Conservation (phyloP, 352 stramenopile genomes). For the Globisporangium paroecandrum region DNA sequence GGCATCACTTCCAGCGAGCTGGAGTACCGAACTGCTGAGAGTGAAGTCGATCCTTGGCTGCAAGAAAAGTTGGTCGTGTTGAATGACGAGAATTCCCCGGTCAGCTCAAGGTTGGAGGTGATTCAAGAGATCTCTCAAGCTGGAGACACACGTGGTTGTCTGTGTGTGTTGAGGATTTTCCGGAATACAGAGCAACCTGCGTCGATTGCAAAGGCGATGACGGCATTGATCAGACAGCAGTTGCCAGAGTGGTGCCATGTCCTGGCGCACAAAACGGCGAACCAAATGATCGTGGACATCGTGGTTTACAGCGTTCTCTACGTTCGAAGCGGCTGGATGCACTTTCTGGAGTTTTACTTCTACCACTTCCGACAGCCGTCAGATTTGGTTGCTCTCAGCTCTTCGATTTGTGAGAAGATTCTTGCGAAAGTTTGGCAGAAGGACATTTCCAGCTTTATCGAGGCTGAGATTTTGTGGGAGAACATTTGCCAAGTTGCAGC, state of each 20-base stretch:
- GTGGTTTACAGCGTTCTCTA: constrained; percentile 66
- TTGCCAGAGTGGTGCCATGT: constrained; percentile 44
- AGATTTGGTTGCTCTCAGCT: constrained; percentile 39
- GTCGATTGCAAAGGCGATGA: constrained; percentile 48
- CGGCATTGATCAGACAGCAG: constrained; percentile 37
- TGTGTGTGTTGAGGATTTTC: constrained; percentile 60
- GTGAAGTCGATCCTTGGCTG: constrained; percentile 18
- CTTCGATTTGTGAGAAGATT: constrained; percentile 40
- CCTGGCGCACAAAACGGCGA: constrained; percentile 47
- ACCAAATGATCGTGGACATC: constrained; percentile 64
- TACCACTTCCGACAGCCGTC: constrained; percentile 38
- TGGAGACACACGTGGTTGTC: constrained; percentile 39
- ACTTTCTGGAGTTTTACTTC: constrained; percentile 81
- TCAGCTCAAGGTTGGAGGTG: constrained; percentile 50
- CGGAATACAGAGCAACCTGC: constrained; percentile 38
- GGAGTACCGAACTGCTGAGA: not conserved
- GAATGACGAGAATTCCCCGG: constrained; percentile 40
- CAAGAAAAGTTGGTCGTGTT: constrained; percentile 58
- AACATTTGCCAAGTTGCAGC: constrained; percentile 76
- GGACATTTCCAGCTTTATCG: constrained; percentile 21
- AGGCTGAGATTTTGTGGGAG: constrained; percentile 57
- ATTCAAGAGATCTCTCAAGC: constrained; percentile 46
- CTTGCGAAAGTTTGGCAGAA: constrained; percentile 27
- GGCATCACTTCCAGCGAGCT: not conserved
- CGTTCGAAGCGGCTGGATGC: constrained; percentile 78